Conservation (phyloP, 2,329 filamentous ascomycete genomes). For the Gaeumannomyces tritici region DNA sequence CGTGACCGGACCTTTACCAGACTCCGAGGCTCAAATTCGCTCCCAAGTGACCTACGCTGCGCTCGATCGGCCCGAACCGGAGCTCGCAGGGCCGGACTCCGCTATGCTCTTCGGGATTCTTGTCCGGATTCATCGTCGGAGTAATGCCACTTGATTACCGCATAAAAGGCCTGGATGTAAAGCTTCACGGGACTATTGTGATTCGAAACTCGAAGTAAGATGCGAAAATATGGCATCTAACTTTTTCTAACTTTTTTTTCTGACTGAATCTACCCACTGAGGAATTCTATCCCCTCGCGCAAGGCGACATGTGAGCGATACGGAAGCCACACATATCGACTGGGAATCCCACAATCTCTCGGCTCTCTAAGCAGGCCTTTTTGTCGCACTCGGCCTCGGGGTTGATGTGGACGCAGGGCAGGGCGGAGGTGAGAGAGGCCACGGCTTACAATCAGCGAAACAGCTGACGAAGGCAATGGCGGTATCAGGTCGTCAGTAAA, state of each 20-base stretch:
- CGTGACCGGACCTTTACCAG: background rate
- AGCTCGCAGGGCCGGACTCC: background rate
- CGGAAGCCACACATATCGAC: background rate
- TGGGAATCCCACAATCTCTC: background rate
- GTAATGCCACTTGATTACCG: too few species aligned
- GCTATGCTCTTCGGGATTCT: background rate
- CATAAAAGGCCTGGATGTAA: too few species aligned
- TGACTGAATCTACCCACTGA: too few species aligned
- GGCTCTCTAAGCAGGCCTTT: background rate
- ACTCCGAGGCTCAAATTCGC: background rate
- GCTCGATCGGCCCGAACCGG: background rate
- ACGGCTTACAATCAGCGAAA: slow-evolving; percentile 3
- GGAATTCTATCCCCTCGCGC: too few species aligned
- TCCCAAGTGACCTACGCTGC: too few species aligned
- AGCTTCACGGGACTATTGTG: too few species aligned
- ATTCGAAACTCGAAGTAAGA: too few species aligned
- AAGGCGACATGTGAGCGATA: background rate
- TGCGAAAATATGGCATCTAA: too few species aligned
- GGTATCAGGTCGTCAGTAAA: background rate
- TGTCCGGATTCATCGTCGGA: background rate
- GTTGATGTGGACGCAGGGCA: background rate
- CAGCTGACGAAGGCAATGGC: background rate
- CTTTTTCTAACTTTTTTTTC: too few species aligned
- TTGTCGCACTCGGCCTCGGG: background rate
- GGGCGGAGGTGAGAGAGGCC: slow-evolving; percentile 1